phyloP scores from a whole-genome alignment of 768 basidiomycete species.

The Hemileccinum rubropunctum region DNA sequence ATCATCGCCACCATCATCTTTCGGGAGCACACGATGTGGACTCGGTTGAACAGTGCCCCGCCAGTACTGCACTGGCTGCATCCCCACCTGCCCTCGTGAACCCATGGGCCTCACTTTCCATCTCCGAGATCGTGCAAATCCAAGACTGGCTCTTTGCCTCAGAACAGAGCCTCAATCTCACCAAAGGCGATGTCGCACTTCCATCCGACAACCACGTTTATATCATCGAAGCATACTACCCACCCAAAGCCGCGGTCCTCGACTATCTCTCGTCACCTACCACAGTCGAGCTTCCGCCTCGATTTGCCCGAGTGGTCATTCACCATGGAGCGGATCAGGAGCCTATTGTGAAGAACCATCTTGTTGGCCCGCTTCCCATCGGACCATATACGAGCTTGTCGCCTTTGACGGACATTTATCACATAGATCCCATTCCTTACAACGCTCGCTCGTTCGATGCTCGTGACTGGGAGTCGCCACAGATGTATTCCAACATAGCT shows the following conservation, averaged over 20 bases:
- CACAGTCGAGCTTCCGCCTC: slow-evolving; percentile 28
- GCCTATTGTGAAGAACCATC: slow-evolving; percentile 51
- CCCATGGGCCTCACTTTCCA: slow-evolving; percentile 50
- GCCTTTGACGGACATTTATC: slow-evolving; percentile 50
- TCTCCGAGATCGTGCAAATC: slow-evolving; percentile 43
- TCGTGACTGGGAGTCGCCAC: slow-evolving; percentile 20
- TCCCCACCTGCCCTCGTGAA: slow-evolving; percentile 44
- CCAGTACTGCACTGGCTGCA: slow-evolving; percentile 32
- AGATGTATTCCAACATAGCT: slow-evolving; percentile 33
- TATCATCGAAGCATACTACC: slow-evolving; percentile 48
- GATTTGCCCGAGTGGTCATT: slow-evolving; percentile 49
- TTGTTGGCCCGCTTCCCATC: slow-evolving; percentile 58
- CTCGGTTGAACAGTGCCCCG: slow-evolving; percentile 33
- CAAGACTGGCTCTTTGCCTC: slow-evolving; percentile 45
- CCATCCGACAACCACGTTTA: slow-evolving; percentile 50
- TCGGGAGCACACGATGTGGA: not conserved
- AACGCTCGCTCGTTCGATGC: slow-evolving; percentile 45
- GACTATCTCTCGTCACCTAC: slow-evolving; percentile 41
- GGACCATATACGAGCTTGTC: slow-evolving; percentile 37
- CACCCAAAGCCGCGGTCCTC: slow-evolving; percentile 47
- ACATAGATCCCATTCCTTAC: slow-evolving; percentile 50
- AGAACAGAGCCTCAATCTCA: slow-evolving; percentile 47
- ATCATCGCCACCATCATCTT: not conserved
- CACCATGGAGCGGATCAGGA: slow-evolving; percentile 43
- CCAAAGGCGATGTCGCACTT: slow-evolving; percentile 28